Base-by-base conservation (phyloP, 2,329 filamentous ascomycete genomes). In the Fusarium coicis region DNA sequence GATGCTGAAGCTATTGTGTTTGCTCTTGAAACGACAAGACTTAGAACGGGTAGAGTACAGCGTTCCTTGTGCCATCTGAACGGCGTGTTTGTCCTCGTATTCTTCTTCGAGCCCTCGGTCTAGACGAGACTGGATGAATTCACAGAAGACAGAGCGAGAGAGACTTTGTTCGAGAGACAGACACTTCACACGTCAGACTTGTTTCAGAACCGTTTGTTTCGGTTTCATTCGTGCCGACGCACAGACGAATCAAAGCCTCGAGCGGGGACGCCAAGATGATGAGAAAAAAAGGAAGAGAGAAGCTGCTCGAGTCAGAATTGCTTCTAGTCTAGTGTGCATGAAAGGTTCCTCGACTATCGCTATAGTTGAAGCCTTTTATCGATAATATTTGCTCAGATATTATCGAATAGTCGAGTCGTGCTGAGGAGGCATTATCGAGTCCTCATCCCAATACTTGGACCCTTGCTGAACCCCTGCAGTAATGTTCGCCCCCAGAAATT, bases 121-220 rank as follows among this genome's bases (percentile, higher is more conserved):
- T 44, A 43, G 54, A 37, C 44, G 42, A 44, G 43, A 61, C 44
- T 50, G 53, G 56, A 61, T 15, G 42, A 47, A 14, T 23, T n/a
- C 14, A 37, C 10, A 37, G 15, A 26, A 37, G 2, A 37, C 14
- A 14, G 16, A 34, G 15, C 23, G 21, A 56, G 46, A 28, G 21
- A 56, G 46, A 21, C 23, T 43, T 36, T 39, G 4, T 42, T 39
- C 23, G n/a, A 47, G 44, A 57, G 28, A 54, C 28, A n/a, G 36
- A 37, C 36, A 37, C 16, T 56, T 57, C 59, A 60, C 59, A 55
- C 50, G 61, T 70, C 46, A 74, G 71, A 59, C 67, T 40, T 40
- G 71, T 74, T 74, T 74, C 71, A 74, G 71, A 74, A 72, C 58
- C 52, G 58, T 73, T 61, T 74, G 63, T 74, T 74, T 74, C 52